Percentiles rank a stretch among this genome's conserved stretches.
Conservation (phyloP, 2,329 filamentous ascomycete genomes). For the Parafenestella ontariensis region DNA sequence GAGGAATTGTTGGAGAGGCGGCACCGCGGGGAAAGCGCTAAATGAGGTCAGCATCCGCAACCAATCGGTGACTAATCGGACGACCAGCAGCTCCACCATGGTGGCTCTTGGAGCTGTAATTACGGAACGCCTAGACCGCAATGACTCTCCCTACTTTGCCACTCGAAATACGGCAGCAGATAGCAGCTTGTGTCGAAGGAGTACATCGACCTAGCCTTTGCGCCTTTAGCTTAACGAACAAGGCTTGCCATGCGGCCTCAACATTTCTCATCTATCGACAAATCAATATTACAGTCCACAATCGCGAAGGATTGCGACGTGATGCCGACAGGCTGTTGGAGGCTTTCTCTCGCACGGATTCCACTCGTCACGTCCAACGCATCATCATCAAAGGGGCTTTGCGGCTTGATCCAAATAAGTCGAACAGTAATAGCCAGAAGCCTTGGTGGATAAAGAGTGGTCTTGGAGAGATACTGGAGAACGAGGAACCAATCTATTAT, state of each 20-base stretch:
- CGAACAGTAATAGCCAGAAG: too few species aligned
- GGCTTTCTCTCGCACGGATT: slow-evolving; percentile 19
- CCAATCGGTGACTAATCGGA: too few species aligned
- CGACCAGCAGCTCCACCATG: too few species aligned
- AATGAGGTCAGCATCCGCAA: too few species aligned
- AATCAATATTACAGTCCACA: slow-evolving; percentile 14
- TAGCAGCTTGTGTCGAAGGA: slow-evolving; percentile 20
- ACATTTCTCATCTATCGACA: slow-evolving; percentile 19
- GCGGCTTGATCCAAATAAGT: not conserved
- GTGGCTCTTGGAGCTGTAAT: too few species aligned
- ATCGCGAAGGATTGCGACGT: slow-evolving; percentile 13
- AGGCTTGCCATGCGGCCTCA: slow-evolving; percentile 22
- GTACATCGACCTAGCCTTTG: slow-evolving; percentile 24
- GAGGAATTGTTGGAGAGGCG: not conserved
- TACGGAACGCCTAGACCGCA: too few species aligned
- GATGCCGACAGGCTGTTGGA: slow-evolving; percentile 17
- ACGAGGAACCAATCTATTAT: too few species aligned
- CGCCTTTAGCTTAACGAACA: slow-evolving; percentile 23
- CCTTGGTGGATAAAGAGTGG: too few species aligned
- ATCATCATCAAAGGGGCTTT: slow-evolving; percentile 25
- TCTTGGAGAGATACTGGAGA: too few species aligned
- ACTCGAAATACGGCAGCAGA: slow-evolving; percentile 24
- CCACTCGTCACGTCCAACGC: slow-evolving; percentile 20
- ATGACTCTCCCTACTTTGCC: slow-evolving; percentile 15
- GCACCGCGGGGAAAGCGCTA: not conserved